Base-by-base conservation (phyloP, 2,329 filamentous ascomycete species). In the Chaetothyriales sp. region DNA sequence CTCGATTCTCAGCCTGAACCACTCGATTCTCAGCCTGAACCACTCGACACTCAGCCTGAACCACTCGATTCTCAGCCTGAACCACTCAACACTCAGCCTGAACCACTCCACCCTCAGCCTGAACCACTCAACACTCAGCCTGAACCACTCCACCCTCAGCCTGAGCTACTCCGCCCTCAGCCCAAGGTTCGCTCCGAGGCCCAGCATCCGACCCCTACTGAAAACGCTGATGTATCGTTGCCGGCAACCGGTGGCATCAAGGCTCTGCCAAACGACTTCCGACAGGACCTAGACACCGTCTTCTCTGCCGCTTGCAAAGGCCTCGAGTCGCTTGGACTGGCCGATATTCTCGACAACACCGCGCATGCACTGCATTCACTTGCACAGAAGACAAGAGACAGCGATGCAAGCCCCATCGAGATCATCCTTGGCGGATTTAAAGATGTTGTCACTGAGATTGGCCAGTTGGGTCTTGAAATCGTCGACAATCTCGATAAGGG, bases 391-490 rank as follows among this genome's bases (percentile, higher is more conserved):
- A 65, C 63, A n/a, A 62, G 65, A 20, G 62, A 67, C 22, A 61
- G 63, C 6, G 67, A 70, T 29, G 54, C 65, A 18, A 65, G 65
- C 44, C 60, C 66, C 10, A 62, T 68, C 19, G 66, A 69, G 44
- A 63, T 65, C 52, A 58, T 70, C 13, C 62, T 69, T 6, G 62
- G 65, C 33, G 63, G 65, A 22, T 60, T 74, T 37, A 68, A 65
- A 48, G 63, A 57, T 49, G 65, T 74, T 57, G 65, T 69, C 3
- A 59, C 61, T n/a, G 69, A 71, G 46, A 57, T 73, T 45, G 67
- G 68, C 46, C 60, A 54, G 45, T 46, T 60, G 43, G 58, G 58
- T 18, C 43, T 54, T 3, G 55, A 56, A 10, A 46, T 58, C 19
- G 20, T 40, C 33, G 4, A 40, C 15, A 13, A 40, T 15, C 33